These are phyloP conservation scores for Neopestalotiopsis sp. DNA, from an alignment of 2,329 filamentous ascomycete genomes.

Conservation along the genomic window DNA sequence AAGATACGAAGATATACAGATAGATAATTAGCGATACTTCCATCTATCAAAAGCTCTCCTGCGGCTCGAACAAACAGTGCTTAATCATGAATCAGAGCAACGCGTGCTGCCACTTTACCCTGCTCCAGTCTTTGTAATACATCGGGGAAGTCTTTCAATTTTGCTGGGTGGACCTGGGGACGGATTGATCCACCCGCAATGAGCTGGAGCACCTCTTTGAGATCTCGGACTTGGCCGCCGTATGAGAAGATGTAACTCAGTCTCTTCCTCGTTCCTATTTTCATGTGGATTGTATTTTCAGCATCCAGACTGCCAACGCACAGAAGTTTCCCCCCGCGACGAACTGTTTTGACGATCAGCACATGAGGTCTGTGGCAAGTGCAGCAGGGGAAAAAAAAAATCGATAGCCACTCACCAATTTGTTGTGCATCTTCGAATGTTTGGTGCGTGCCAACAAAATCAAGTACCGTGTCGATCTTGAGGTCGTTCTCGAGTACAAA, in stretches of 20 bases:
- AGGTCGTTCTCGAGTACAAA: conserved; percentile 34
- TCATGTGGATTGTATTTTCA: conserved; percentile 49
- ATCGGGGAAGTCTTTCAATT: conserved; percentile 39
- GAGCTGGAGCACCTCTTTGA: conserved; percentile 42
- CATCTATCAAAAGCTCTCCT: neutral
- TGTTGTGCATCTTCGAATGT: conserved; percentile 43
- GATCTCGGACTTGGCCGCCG: conserved; percentile 45
- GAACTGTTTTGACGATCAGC: conserved; percentile 33
- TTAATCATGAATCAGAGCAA: conserved; percentile 28
- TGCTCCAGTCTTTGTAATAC: conserved; percentile 40
- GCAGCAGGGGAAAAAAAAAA: no score
- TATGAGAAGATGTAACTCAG: conserved; percentile 49
- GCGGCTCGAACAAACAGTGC: neutral
- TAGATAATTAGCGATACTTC: neutral
- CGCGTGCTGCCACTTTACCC: conserved; percentile 38
- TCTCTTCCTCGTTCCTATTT: conserved; percentile 47
- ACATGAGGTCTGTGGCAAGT: neutral
- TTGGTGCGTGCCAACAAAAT: conserved; percentile 42
- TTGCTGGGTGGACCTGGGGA: conserved; percentile 40
- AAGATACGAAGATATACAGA: neutral
- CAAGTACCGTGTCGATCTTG: conserved; percentile 36
- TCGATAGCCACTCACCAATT: conserved; percentile 33
- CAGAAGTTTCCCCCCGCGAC: conserved; percentile 42
- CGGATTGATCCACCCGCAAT: conserved; percentile 39
- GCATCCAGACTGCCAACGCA: conserved; percentile 46